Percentiles rank a stretch among this genome's conserved stretches.
Conservation (phyloP, 306 rosid species). For the Luffa aegyptiaca region DNA sequence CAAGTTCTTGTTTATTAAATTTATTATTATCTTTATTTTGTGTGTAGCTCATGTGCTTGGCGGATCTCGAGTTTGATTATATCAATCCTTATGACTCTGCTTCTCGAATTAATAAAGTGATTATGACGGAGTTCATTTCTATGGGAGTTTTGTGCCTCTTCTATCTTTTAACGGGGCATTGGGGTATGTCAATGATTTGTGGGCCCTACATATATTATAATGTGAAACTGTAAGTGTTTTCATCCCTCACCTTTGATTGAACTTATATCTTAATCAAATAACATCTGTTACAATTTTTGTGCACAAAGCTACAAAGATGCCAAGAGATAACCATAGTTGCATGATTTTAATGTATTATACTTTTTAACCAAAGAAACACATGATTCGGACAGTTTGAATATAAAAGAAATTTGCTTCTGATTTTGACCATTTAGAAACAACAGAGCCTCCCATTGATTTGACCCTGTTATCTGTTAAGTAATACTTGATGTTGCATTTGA, state of each 20-base stretch:
- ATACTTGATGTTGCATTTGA: background rate
- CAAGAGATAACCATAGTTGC: background rate
- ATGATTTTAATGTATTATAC: background rate
- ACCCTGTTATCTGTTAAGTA: background rate
- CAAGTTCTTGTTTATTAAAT: background rate
- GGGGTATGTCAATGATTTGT: conserved; percentile 55
- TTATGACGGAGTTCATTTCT: conserved; percentile 68
- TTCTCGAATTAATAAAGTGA: conserved; percentile 47
- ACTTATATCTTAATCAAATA: conserved; percentile 6
- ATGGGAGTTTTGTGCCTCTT: conserved; percentile 51
- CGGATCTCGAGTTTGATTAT: conserved; percentile 83
- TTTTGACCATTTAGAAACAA: background rate
- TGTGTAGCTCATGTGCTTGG: conserved; percentile 79
- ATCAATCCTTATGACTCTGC: conserved; percentile 90
- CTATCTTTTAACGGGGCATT: conserved; percentile 56
- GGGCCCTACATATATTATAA: conserved; percentile 73
- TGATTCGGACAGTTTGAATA: background rate
- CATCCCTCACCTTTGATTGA: background rate
- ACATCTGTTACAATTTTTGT: background rate
- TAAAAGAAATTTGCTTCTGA: background rate
- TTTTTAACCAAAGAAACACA: background rate
- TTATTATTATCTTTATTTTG: background rate
- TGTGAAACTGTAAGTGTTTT: conserved; percentile 51
- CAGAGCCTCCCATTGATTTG: background rate
- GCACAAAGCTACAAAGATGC: background rate